Percentiles rank a stretch among this genome's conserved stretches.
These are phyloP conservation scores for Omphalea diandra DNA, from an alignment of 441 rosid species.

Conservation along the genomic window DNA sequence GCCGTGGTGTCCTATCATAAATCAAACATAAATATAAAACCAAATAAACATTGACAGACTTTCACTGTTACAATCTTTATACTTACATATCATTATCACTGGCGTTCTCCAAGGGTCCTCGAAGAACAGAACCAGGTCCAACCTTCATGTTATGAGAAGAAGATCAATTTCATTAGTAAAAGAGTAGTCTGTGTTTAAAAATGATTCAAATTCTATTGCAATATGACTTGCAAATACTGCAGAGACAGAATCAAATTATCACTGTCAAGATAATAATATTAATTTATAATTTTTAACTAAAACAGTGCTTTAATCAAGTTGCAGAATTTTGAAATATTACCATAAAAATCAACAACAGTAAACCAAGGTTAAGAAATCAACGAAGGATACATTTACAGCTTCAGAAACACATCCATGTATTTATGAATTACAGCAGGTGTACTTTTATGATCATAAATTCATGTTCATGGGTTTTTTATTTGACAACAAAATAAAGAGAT, in stretches of 20 bases:
- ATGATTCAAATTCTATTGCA: conserved; percentile 1
- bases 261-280: background rate
- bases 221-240: background rate
- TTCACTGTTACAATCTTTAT: conserved; percentile 7
- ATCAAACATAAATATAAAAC: conserved; percentile 27
- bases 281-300: background rate
- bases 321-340: conserved; percentile 17
- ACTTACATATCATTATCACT: conserved; percentile 78
- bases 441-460: too few relatives aligned
- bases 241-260: background rate
- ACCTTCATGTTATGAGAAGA: conserved; percentile 48
- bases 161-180: conserved; percentile 17
- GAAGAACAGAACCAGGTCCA: conserved; percentile 77
- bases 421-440: too few relatives aligned
- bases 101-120: conserved; percentile 77
- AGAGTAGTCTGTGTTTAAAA: background rate
- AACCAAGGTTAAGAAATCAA: too few relatives aligned
- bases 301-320: background rate
- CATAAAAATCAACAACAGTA: too few relatives aligned
- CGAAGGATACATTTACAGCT: too few relatives aligned
- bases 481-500: too few relatives aligned
- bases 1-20: conserved; percentile 60
- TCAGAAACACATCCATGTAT: too few relatives aligned
- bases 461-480: too few relatives aligned
- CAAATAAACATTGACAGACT: conserved; percentile 14